phyloP scores from a whole-genome alignment of 1,139 yeast genomes.

The Meyerozyma guilliermondii region DNA sequence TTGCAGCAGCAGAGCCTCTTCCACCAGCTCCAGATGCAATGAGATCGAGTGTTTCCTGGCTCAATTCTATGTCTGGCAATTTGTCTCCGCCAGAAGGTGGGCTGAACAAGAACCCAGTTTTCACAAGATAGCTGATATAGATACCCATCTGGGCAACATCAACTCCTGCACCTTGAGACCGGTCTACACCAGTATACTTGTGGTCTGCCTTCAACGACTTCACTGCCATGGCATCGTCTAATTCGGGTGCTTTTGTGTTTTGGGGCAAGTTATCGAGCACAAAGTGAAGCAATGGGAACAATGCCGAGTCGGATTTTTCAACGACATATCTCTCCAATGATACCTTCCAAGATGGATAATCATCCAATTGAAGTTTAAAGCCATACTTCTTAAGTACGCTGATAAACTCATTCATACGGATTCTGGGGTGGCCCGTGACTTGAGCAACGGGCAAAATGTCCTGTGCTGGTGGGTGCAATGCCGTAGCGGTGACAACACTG shows the following conservation, averaged over 20 bases:
- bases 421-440: conserved; percentile 96
- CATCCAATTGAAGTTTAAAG: conserved; percentile 55
- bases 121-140: conserved; percentile 73
- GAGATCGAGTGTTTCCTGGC: conserved; percentile 57
- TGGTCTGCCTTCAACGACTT: conserved; percentile 57
- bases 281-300: conserved; percentile 89
- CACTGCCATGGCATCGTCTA: conserved; percentile 79
- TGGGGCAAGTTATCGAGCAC: conserved; percentile 89
- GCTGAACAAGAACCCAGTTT: conserved; percentile 70
- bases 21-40: conserved; percentile 86
- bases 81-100: conserved; percentile 43
- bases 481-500: conserved; percentile 77
- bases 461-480: conserved; percentile 64
- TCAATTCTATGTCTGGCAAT: conserved; percentile 57
- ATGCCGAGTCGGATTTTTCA: conserved; percentile 67
- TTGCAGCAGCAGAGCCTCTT: conserved; percentile 56
- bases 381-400: conserved; percentile 66
- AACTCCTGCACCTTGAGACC: conserved; percentile 69
- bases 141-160: conserved; percentile 60
- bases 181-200: conserved; percentile 60
- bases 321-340: conserved; percentile 73
- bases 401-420: conserved; percentile 70
- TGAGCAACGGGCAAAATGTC: conserved; percentile 71
- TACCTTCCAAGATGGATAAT: conserved; percentile 75
- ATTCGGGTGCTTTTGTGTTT: conserved; percentile 90